Conservation (phyloP, 2,329 filamentous ascomycete genomes). For the Dactylonectria estremocensis region DNA sequence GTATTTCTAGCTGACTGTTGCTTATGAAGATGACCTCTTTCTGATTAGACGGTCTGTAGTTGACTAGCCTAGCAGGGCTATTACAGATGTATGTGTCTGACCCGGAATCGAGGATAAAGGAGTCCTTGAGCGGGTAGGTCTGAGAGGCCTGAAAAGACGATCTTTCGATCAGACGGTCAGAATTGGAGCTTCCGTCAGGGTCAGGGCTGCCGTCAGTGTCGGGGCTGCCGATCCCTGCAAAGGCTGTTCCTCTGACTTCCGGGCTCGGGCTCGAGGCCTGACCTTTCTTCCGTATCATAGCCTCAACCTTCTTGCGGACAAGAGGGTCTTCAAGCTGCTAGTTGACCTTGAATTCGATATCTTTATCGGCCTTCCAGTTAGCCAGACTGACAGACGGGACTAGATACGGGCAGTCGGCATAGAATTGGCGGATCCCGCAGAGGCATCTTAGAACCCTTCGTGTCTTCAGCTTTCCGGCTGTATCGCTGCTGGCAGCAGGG, state of each 20-base stretch:
- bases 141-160: too few species aligned
- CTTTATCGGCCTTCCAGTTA: background rate
- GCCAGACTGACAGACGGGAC: background rate
- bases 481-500: background rate
- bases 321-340: slow-evolving; percentile 4
- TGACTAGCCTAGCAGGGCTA: background rate
- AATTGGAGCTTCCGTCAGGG: background rate
- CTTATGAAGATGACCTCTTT: slow-evolving; percentile 7
- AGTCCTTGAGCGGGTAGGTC: slow-evolving; percentile 14
- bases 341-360: slow-evolving; percentile 13
- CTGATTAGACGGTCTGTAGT: too few species aligned
- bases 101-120: slow-evolving; percentile 16
- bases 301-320: too few species aligned
- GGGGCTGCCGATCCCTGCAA: too few species aligned
- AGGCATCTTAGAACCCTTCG: background rate
- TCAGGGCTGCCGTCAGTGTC: too few species aligned
- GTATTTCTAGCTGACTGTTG: slow-evolving; percentile 3
- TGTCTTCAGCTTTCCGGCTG: background rate
- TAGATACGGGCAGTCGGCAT: slow-evolving; percentile 9
- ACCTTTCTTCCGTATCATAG: too few species aligned
- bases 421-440: slow-evolving; percentile 1
- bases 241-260: too few species aligned
- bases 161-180: too few species aligned
- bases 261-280: slow-evolving; percentile 5
- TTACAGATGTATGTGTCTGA: slow-evolving; percentile 19